A percentile compares a stretch with the other conserved stretches of the same genome.
phyloP scores from a whole-genome alignment of 169 alveolate species.

The Plasmodium adleri region DNA sequence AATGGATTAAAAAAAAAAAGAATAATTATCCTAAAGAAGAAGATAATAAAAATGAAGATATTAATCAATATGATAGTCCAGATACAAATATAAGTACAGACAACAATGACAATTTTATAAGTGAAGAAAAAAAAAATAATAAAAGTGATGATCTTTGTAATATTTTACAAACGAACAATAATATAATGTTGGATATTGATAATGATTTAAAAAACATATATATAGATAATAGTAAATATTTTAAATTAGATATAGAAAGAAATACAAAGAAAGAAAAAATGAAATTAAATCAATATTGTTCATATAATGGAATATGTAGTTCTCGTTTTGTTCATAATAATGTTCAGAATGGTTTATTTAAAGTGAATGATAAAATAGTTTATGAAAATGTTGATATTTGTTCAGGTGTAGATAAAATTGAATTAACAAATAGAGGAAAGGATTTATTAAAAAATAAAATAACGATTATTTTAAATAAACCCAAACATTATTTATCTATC shows the following conservation, averaged over 20 bases:
- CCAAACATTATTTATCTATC: constrained; percentile 61
- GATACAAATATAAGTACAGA: not conserved
- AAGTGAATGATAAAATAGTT: constrained; percentile 56
- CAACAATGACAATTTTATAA: not conserved
- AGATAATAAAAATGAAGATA: not conserved
- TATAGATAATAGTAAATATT: constrained; percentile 65
- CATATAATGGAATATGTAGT: constrained; percentile 66
- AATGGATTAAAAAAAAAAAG: constrained; percentile 44
- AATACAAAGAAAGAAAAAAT: not conserved
- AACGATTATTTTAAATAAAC: constrained; percentile 73
- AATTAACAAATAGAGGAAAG: constrained; percentile 59
- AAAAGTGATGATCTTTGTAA: not conserved
- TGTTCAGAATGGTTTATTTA: constrained; percentile 52
- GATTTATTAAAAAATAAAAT: constrained; percentile 53
- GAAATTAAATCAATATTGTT: constrained; percentile 49
- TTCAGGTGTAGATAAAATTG: constrained; percentile 26
- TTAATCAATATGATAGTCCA: not conserved
- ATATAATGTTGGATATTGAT: constrained; percentile 8
- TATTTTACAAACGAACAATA: not conserved
- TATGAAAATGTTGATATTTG: constrained; percentile 34
- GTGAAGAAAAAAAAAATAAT: not conserved
- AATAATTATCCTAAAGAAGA: not conserved
- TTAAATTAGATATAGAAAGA: not conserved
- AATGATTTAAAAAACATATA: constrained; percentile 31
- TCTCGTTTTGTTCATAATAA: constrained; percentile 66